Evolutionary conservation across 2,329 filamentous ascomycete genomes (phyloP).

Genomic region (Parascedosporium putredinis): DNA sequence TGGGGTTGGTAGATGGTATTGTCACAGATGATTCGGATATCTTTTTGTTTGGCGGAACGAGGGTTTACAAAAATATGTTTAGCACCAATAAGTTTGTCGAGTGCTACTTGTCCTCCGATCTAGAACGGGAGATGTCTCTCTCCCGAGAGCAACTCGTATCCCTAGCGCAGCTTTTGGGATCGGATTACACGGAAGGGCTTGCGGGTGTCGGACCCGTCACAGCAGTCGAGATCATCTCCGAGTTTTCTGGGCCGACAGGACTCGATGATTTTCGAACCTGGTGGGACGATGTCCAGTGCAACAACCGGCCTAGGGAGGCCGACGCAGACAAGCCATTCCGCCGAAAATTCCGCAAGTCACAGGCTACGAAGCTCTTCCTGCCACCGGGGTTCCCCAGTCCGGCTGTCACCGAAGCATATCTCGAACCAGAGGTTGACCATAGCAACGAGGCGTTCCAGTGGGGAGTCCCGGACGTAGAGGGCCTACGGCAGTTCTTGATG

Average conservation of each 20-base stretch:
- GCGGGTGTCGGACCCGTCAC: slow-evolving; percentile 88
- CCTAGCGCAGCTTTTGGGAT: slow-evolving; percentile 82
- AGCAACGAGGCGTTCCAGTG: slow-evolving; percentile 77
- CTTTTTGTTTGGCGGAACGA: slow-evolving; percentile 90
- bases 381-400: slow-evolving; percentile 68
- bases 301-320: slow-evolving; percentile 52
- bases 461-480: slow-evolving; percentile 89
- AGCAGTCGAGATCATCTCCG: slow-evolving; percentile 84
- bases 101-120: slow-evolving; percentile 75
- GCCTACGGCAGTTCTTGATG: slow-evolving; percentile 76
- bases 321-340: slow-evolving; percentile 57
- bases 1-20: slow-evolving; percentile 91
- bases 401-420: slow-evolving; percentile 73
- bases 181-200: slow-evolving; percentile 90
- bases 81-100: slow-evolving; percentile 97
- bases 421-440: slow-evolving; percentile 74
- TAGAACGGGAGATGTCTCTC: slow-evolving; percentile 82
- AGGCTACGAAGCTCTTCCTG: slow-evolving; percentile 77
- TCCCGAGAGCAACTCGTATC: slow-evolving; percentile 80
- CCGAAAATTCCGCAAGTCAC: slow-evolving; percentile 72
- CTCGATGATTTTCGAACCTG: slow-evolving; percentile 74
- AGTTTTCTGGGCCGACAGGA: slow-evolving; percentile 56
- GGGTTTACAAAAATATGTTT: slow-evolving; percentile 99
- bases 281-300: slow-evolving; percentile 71
- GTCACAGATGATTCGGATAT: slow-evolving; percentile 96